These are phyloP conservation scores for Epichloe gansuensis DNA, from an alignment of 2,329 filamentous ascomycete genomes.

Conservation along the genomic window DNA sequence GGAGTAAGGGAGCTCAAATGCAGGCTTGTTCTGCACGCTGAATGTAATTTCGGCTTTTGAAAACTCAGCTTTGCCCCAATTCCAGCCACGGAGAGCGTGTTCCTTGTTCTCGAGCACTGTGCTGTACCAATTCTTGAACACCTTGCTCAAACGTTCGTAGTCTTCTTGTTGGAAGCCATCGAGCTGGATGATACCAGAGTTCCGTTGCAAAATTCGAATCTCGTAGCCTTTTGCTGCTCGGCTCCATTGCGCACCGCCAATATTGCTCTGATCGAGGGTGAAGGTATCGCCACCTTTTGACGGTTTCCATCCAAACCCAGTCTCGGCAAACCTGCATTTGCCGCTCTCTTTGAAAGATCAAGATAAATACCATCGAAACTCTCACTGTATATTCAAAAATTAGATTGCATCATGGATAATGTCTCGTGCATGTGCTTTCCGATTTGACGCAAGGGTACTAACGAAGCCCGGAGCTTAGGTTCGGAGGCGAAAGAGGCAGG, in stretches of 20 bases:
- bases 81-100: conserved; percentile 93
- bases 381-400: conserved; percentile 41
- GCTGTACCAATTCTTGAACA: conserved; percentile 98
- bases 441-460: background rate
- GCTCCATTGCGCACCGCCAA: conserved; percentile 86
- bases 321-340: conserved; percentile 90
- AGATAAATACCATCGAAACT: conserved; percentile 96
- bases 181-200: conserved; percentile 77
- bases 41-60: conserved; percentile 90
- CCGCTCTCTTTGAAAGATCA: conserved; percentile 88
- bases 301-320: conserved; percentile 91
- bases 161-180: conserved; percentile 95
- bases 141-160: conserved; percentile 77
- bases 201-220: conserved; percentile 78
- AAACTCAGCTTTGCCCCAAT: conserved; percentile 98
- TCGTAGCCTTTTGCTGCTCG: conserved; percentile 86
- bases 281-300: conserved; percentile 79
- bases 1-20: conserved; percentile 93
- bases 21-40: conserved; percentile 91
- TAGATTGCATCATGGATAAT: background rate
- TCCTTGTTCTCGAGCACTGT: conserved; percentile 85
- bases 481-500: background rate
- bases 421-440: background rate
- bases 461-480: background rate
- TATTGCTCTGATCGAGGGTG: conserved; percentile 78